phyloP scores from a whole-genome alignment of 176 grass and related monocot genomes.

The Musa beccarii region DNA sequence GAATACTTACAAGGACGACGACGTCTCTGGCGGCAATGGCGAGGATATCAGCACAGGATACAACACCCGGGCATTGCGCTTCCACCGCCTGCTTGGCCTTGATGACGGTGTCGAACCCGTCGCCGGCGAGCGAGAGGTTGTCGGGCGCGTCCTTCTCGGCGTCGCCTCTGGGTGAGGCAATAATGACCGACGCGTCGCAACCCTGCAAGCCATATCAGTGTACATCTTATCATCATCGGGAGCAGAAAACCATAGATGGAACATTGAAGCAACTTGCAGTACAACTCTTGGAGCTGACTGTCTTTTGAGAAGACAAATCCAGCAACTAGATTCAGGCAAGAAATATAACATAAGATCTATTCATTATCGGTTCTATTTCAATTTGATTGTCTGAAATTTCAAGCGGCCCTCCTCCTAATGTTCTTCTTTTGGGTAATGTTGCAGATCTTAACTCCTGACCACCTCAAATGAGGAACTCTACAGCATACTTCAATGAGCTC shows the following conservation, averaged over 20 bases:
- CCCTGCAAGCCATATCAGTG: conserved; percentile 28
- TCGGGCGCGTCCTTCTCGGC: conserved; percentile 79
- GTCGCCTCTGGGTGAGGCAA: conserved; percentile 59
- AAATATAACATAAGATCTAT: too few species aligned
- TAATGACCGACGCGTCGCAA: conserved; percentile 74
- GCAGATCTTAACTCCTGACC: neutral
- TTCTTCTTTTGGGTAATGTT: too few species aligned
- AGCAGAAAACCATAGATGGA: neutral
- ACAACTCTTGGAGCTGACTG: neutral
- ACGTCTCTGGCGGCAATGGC: conserved; percentile 71
- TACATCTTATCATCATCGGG: too few species aligned
- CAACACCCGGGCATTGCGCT: conserved; percentile 53
- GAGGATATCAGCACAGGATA: conserved; percentile 92
- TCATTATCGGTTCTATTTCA: too few species aligned
- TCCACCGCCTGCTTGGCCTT: conserved; percentile 79
- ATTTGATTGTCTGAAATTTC: too few species aligned
- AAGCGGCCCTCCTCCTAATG: too few species aligned
- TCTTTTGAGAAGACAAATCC: too few species aligned
- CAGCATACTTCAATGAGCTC: too few species aligned
- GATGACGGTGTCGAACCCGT: conserved; percentile 93
- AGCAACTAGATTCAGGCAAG: too few species aligned
- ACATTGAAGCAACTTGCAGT: too few species aligned
- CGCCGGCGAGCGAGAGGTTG: conserved; percentile 85
- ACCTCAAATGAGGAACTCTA: too few species aligned
- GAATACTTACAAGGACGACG: conserved; percentile 46